phyloP scores from a whole-genome alignment of 352 stramenopile genomes.

The Hyaloperonospora brassicae region DNA sequence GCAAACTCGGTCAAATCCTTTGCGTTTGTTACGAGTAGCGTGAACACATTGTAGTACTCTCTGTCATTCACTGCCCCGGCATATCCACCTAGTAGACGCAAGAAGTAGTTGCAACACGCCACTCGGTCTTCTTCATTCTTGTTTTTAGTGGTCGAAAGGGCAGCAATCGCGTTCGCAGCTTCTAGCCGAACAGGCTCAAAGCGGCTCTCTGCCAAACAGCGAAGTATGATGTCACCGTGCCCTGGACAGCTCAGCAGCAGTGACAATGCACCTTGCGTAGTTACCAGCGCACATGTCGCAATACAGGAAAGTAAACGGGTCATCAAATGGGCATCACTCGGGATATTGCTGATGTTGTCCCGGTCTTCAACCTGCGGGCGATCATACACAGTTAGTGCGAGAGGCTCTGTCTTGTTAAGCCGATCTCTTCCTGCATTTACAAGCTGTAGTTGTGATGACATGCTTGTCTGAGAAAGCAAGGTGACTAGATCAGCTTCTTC shows the following conservation, averaged over 20 bases:
- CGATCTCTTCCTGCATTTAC: conserved; percentile 4
- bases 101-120: conserved; percentile 39
- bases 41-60: conserved; percentile 63
- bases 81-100: conserved; percentile 44
- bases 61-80: conserved; percentile 31
- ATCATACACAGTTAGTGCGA: conserved; percentile 29
- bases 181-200: conserved; percentile 47
- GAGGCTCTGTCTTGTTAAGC: conserved; percentile 9
- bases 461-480: not conserved
- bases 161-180: conserved; percentile 35
- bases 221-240: conserved; percentile 36
- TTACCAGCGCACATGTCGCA: conserved; percentile 29
- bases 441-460: conserved; percentile 3
- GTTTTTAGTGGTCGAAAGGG: conserved; percentile 40
- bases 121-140: conserved; percentile 35
- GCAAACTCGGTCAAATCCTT: conserved; percentile 36
- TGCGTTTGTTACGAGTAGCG: conserved; percentile 42
- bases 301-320: conserved; percentile 47
- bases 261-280: conserved; percentile 22
- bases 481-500: conserved; percentile 3
- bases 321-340: conserved; percentile 50
- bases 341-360: conserved; percentile 41
- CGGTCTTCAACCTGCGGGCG: conserved; percentile 35
- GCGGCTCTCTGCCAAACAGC: conserved; percentile 35
- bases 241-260: conserved; percentile 34